phyloP scores from a whole-genome alignment of 768 basidiomycete genomes.

The Sutorius australiensis region DNA sequence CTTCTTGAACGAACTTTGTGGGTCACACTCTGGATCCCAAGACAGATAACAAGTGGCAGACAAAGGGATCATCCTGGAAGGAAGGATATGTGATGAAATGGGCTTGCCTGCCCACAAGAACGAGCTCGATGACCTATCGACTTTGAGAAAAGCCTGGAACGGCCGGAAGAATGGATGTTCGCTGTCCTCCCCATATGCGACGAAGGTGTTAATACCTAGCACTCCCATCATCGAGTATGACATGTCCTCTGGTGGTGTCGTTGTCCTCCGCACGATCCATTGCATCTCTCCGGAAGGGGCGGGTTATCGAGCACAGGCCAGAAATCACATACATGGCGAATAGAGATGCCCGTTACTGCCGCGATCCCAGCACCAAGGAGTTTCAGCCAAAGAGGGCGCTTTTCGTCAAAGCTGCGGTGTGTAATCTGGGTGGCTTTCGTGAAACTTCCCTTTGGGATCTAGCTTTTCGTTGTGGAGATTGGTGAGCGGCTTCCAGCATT shows the following conservation, averaged over 20 bases:
- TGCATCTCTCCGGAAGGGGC: constrained; percentile 3
- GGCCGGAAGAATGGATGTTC: neutral
- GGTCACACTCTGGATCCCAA: neutral
- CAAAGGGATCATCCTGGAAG: neutral
- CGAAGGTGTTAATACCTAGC: neutral
- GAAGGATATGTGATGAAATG: neutral
- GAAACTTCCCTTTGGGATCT: neutral
- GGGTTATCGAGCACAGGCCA: neutral
- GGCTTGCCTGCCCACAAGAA: neutral
- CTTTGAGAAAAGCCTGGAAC: neutral
- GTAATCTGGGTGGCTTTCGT: neutral
- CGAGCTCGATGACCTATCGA: neutral
- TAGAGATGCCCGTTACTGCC: neutral
- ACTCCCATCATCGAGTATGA: constrained; percentile 6
- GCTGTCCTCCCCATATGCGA: neutral
- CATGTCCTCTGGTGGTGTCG: constrained; percentile 17
- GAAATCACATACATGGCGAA: neutral
- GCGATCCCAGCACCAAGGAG: neutral
- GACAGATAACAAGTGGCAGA: neutral
- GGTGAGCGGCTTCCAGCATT: constrained; percentile 10
- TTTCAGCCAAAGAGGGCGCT: neutral
- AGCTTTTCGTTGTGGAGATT: constrained; percentile 1
- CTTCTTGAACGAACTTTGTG: neutral
- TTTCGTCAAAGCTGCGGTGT: neutral
- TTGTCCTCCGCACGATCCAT: constrained; percentile 14